These are phyloP conservation scores for Lindgomyces ingoldianus DNA, from an alignment of 495 filamentous ascomycete species.

Conservation along the genomic window DNA sequence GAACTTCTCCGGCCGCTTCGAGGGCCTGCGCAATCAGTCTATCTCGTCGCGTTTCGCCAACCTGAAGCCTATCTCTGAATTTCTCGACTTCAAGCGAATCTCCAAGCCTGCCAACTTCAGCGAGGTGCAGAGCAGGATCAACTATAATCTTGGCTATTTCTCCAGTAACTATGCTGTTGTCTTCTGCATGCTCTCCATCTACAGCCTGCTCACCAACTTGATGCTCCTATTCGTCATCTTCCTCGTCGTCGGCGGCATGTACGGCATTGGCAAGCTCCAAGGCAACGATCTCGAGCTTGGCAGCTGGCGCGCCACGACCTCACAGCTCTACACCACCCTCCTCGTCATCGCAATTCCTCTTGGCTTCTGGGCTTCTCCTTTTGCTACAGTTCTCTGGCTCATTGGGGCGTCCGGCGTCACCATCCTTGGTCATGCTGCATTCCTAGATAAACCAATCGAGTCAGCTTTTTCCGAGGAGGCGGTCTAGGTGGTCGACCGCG, in stretches of 20 bases:
- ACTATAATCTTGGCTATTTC: constrained; percentile 97
- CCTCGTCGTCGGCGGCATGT: constrained; percentile 81
- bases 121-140: constrained; percentile 89
- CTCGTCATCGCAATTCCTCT: constrained; percentile 79
- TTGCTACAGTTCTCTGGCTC: constrained; percentile 84
- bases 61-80: constrained; percentile 86
- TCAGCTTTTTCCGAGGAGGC: constrained; percentile 99
- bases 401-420: constrained; percentile 89
- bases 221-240: constrained; percentile 87
- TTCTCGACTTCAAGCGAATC: constrained; percentile 90
- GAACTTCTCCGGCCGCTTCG: constrained; percentile 75
- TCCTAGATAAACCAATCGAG: constrained; percentile 99
- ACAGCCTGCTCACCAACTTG: constrained; percentile 84
- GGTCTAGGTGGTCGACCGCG: constrained; percentile 99
- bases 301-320: constrained; percentile 77
- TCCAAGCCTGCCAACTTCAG: constrained; percentile 90
- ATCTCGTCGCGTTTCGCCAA: constrained; percentile 84
- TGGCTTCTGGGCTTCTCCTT: constrained; percentile 76
- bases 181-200: constrained; percentile 92
- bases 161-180: constrained; percentile 97
- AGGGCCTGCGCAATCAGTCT: constrained; percentile 73
- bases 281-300: constrained; percentile 88
- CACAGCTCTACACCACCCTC: constrained; percentile 90
- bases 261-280: constrained; percentile 81
- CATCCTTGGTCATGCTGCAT: constrained; percentile 89